Base-by-base conservation (phyloP, 169 alveolate species). In the Plasmodium blacklocki region DNA sequence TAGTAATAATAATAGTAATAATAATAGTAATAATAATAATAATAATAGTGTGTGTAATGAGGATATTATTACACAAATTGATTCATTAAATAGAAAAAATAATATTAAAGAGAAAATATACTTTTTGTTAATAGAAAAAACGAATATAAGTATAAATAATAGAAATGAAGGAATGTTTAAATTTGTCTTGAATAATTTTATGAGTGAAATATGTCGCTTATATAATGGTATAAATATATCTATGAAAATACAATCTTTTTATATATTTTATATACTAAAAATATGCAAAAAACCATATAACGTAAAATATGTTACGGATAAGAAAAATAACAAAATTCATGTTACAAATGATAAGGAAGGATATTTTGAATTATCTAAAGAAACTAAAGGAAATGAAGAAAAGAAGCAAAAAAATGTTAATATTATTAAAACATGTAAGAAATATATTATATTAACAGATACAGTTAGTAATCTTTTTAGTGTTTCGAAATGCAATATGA, bases 101-200 rank as follows among this genome's bases (percentile, higher is more conserved):
- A 63, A 83, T 39, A 50, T 21, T 32, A 47, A 67, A 23, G 29
- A 67, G 18, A 58, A 15, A 14, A 47, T 83, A 56, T 83, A 68
- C 8, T 83, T 83, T 49, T 39, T 83, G 11, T 60, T 83, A 43
- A 58, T 83, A 68, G 39, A 62, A 15, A 43, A 83, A 83, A 83
- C 60, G 7, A 68, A 68, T 60, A 21, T 83, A 19, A 45, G 45
- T 47, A 32, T 83, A 29, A 32, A 47, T 7, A 83, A 83, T 68
- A 83, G 70, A 63, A 83, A 67, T 68, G 83, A 68, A 68, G 91
- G 91, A 11, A 23, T 83, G 60, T 83, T 83, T 62, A 68, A 83
- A 68, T 19, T 83, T 12, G 73, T 56, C 11, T 67, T 56, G 14
- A 68, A 67, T 39, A 68, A 54, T 26, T 83, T 83, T 52, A 54